phyloP scores from a whole-genome alignment of 169 alveolate species.

The Plasmodium cynomolgi region DNA sequence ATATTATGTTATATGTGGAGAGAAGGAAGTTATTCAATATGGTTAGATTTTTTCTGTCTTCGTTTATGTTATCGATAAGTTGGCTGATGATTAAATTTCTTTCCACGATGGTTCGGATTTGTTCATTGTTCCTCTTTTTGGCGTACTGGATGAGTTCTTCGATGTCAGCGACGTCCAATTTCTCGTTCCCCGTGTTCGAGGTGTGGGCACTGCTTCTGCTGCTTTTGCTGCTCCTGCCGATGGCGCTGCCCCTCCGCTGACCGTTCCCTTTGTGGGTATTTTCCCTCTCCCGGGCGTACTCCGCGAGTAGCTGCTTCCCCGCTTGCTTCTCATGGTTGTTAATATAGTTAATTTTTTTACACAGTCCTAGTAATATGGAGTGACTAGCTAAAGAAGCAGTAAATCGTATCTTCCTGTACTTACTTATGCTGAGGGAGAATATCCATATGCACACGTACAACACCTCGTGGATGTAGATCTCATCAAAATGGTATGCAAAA shows the following conservation, averaged over 20 bases:
- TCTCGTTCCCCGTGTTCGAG: background rate
- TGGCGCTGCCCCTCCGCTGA: background rate
- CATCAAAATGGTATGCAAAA: constrained; percentile 72
- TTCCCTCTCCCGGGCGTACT: constrained; percentile 52
- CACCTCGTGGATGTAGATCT: constrained; percentile 62
- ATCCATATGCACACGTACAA: constrained; percentile 72
- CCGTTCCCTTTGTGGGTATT: constrained; percentile 6
- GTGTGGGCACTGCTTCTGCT: background rate
- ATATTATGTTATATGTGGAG: constrained; percentile 49
- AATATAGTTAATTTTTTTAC: constrained; percentile 68
- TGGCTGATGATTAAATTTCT: constrained; percentile 71
- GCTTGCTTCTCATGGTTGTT: constrained; percentile 72
- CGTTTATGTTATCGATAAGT: constrained; percentile 53
- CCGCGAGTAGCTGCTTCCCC: constrained; percentile 56
- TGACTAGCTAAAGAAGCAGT: constrained; percentile 68
- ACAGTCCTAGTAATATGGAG: constrained; percentile 55
- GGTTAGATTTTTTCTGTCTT: constrained; percentile 67
- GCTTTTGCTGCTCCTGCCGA: background rate
- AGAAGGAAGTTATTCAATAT: constrained; percentile 58
- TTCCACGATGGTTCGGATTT: constrained; percentile 22
- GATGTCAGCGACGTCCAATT: constrained; percentile 6
- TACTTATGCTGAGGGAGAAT: constrained; percentile 68
- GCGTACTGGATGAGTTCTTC: constrained; percentile 51
- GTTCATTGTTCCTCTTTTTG: constrained; percentile 1
- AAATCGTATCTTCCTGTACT: constrained; percentile 71